These are phyloP conservation scores for Podospora anserina DNA, from an alignment of 495 filamentous ascomycete species.

Conservation along the genomic window DNA sequence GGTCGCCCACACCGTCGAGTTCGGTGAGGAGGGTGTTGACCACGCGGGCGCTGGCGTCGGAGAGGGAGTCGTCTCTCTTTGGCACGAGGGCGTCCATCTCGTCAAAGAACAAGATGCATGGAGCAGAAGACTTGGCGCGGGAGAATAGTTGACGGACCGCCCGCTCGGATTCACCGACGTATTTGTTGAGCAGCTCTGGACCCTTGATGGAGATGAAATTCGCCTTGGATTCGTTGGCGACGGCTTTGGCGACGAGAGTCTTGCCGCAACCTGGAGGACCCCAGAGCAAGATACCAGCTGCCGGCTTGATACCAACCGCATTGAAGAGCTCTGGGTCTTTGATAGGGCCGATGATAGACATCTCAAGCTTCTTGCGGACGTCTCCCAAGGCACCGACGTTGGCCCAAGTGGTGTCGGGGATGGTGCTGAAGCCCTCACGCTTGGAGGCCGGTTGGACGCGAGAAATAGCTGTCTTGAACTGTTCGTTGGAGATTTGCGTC, in stretches of 20 bases:
- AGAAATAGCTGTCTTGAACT: constrained; percentile 75
- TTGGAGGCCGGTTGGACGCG: constrained; percentile 91
- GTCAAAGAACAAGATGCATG: constrained; percentile 97
- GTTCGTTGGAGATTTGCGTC: constrained; percentile 41
- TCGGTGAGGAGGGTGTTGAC: constrained; percentile 98
- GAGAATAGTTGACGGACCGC: constrained; percentile 90
- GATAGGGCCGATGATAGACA: constrained; percentile 92
- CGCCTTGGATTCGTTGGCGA: constrained; percentile 89
- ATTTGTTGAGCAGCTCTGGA: constrained; percentile 91
- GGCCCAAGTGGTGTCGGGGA: constrained; percentile 94
- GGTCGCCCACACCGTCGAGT: constrained; percentile 78
- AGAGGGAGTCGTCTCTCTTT: constrained; percentile 72
- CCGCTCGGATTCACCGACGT: constrained; percentile 90
- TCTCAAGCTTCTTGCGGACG: constrained; percentile 77
- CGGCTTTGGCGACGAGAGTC: constrained; percentile 92
- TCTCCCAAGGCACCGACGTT: constrained; percentile 82
- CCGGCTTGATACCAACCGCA: constrained; percentile 78
- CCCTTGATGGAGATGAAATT: constrained; percentile 99
- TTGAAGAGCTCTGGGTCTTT: constrained; percentile 75
- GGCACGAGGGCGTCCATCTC: constrained; percentile 93
- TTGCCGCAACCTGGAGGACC: constrained; percentile 97
- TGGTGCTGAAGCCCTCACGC: constrained; percentile 93
- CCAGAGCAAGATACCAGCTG: constrained; percentile 92
- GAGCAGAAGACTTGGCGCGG: constrained; percentile 78
- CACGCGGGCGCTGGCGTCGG: constrained; percentile 80